Evolutionary conservation across 352 stramenopile genomes (phyloP).

Genomic region (Globisporangium sylvaticum): DNA sequence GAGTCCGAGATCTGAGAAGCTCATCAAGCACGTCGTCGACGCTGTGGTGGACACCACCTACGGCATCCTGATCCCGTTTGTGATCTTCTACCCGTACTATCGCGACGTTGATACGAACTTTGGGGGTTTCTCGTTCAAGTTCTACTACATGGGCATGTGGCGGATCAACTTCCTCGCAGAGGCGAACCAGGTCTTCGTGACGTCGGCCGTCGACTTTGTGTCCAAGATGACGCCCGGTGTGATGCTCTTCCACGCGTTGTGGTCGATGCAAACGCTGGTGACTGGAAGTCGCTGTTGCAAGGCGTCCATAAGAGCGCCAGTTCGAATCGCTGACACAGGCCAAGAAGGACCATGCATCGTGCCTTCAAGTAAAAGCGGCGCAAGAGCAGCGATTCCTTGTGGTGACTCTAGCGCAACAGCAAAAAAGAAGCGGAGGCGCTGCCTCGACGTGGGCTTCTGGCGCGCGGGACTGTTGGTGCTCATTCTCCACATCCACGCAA

Average conservation of each 20-base stretch:
- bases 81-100: neutral
- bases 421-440: neutral
- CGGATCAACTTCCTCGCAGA: neutral
- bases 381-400: too few relatives aligned
- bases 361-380: too few relatives aligned
- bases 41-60: neutral
- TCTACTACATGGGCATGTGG: neutral
- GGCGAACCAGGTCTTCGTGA: neutral
- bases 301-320: too few relatives aligned
- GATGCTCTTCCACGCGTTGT: neutral
- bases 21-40: neutral
- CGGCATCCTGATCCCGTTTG: neutral
- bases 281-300: neutral
- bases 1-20: neutral
- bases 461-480: slow-evolving; percentile 7
- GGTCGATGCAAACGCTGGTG: neutral
- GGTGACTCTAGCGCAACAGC: too few relatives aligned
- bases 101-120: neutral
- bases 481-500: neutral
- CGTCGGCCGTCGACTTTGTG: neutral
- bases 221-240: neutral
- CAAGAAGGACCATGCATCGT: too few relatives aligned
- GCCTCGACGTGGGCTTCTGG: slow-evolving; percentile 2
- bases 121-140: neutral
- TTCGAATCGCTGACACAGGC: too few relatives aligned